These are phyloP conservation scores for Helenozyma rhizophorensis DNA, from an alignment of 805 yeast genomes.

Conservation along the genomic window DNA sequence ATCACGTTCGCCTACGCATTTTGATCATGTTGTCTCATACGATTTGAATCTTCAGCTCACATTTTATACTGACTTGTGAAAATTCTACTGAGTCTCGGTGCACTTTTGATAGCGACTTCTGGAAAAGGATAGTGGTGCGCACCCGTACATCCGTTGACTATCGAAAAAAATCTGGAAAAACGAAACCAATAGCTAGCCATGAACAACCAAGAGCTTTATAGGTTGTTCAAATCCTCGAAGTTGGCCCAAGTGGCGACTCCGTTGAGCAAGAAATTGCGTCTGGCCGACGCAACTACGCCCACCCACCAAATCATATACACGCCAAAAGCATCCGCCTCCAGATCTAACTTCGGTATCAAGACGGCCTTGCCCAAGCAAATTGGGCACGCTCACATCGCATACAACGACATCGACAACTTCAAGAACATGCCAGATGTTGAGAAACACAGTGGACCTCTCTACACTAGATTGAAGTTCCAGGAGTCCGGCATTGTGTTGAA, in stretches of 20 bases:
- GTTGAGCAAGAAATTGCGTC: constrained; percentile 28
- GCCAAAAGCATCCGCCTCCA: constrained; percentile 54
- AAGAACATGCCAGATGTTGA: constrained; percentile 71
- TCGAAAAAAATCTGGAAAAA: constrained; percentile 1
- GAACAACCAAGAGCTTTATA: constrained; percentile 15
- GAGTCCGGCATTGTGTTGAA: constrained; percentile 57
- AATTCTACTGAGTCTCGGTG: no score
- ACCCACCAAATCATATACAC: constrained; percentile 73
- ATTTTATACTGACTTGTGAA: no score
- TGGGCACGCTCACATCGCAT: constrained; percentile 55
- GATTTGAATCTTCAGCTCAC: no score
- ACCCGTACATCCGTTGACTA: constrained; percentile 13
- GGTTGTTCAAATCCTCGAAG: constrained; percentile 36
- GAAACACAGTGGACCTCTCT: constrained; percentile 52
- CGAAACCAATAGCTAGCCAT: constrained; percentile 4
- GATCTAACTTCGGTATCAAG: constrained; percentile 78
- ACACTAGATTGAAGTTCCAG: constrained; percentile 62
- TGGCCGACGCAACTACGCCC: constrained; percentile 38
- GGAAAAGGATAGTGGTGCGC: no score
- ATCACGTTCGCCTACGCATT: constrained; percentile 60
- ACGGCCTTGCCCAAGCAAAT: constrained; percentile 60
- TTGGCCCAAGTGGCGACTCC: constrained; percentile 45
- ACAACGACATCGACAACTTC: constrained; percentile 62
- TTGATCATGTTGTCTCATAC: no score
- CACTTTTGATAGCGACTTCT: no score